phyloP scores from a whole-genome alignment of 352 stramenopile species.

The Thraustotheca clavata region DNA sequence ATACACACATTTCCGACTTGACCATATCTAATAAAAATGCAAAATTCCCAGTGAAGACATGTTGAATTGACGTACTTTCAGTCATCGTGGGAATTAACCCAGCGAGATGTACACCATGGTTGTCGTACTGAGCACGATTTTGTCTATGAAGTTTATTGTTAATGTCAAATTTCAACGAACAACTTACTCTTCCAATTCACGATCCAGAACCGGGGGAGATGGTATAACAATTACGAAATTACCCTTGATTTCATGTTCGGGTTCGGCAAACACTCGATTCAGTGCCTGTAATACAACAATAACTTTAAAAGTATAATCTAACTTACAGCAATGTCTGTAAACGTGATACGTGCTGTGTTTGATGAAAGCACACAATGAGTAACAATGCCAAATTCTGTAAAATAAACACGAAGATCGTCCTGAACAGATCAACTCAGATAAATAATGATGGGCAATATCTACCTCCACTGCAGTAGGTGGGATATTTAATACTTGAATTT shows the following conservation, averaged over 20 bases:
- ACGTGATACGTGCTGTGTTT: not conserved
- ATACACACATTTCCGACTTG: conserved; percentile 18
- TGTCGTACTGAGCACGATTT: not conserved
- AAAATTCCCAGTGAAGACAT: not conserved
- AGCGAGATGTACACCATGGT: conserved; percentile 15
- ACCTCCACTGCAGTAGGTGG: not conserved
- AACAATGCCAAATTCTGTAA: conserved; percentile 11
- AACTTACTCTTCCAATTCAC: not conserved
- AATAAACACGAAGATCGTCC: conserved; percentile 1
- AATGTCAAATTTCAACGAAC: not conserved
- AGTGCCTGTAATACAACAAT: not conserved
- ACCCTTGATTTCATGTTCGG: not conserved
- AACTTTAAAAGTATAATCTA: not conserved
- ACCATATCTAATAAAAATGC: not conserved
- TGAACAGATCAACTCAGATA: no score
- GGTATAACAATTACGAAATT: conserved; percentile 4
- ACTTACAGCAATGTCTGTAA: not conserved
- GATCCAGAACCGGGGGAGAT: not conserved
- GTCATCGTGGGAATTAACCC: conserved; percentile 15
- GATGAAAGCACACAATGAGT: not conserved
- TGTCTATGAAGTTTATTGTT: not conserved
- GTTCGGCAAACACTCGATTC: conserved; percentile 5
- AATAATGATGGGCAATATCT: not conserved
- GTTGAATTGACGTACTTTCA: not conserved
- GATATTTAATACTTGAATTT: conserved; percentile 1